phyloP scores from a whole-genome alignment of 768 basidiomycete species.

The Lactarius tabidus region DNA sequence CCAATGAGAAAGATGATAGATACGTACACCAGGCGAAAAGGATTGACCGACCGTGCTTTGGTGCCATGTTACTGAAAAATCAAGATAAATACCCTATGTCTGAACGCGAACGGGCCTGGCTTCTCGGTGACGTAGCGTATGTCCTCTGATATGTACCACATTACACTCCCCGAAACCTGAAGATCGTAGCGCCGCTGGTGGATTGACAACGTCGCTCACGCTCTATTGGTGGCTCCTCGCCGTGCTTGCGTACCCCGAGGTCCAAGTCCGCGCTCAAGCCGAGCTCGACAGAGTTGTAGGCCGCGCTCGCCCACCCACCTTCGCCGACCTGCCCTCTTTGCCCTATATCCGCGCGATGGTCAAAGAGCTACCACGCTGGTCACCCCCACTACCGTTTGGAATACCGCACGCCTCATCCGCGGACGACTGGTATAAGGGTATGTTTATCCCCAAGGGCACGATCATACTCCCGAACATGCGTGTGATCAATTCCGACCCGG shows the following conservation, averaged over 20 bases:
- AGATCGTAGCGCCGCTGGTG: background rate
- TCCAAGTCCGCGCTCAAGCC: background rate
- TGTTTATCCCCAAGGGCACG: background rate
- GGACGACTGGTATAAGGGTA: background rate
- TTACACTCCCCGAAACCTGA: background rate
- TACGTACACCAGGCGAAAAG: background rate
- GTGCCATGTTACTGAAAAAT: background rate
- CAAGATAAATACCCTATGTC: constrained; percentile 2
- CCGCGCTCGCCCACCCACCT: background rate
- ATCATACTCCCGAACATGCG: background rate
- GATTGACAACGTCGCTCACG: background rate
- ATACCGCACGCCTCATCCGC: background rate
- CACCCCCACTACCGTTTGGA: constrained; percentile 12
- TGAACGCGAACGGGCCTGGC: constrained; percentile 15
- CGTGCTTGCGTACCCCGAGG: background rate
- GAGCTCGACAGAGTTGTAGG: background rate
- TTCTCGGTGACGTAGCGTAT: constrained; percentile 14
- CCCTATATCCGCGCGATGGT: background rate
- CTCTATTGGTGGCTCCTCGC: background rate
- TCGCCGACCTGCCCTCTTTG: background rate
- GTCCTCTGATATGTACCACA: constrained; percentile 11
- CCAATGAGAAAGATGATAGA: background rate
- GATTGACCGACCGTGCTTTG: constrained; percentile 4
- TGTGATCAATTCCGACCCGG: background rate
- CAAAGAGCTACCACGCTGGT: background rate